These are phyloP conservation scores for Colletotrichum truncatum DNA, from an alignment of 2,329 filamentous ascomycete genomes.

Conservation along the genomic window DNA sequence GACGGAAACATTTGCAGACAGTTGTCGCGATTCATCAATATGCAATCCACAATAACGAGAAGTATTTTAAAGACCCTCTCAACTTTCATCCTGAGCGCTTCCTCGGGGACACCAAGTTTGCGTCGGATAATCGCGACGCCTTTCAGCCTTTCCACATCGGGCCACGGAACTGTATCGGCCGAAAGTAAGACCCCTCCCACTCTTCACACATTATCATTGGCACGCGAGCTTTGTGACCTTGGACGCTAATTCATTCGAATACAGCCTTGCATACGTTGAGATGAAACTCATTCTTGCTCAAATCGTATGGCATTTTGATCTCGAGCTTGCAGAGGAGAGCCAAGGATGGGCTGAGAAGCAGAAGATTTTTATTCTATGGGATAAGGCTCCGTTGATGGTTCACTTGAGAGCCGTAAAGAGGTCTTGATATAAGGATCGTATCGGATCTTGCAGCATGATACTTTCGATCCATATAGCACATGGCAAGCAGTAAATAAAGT, in stretches of 20 bases:
- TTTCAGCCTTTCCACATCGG: conserved; percentile 40
- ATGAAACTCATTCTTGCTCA: background rate
- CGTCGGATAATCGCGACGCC: conserved; percentile 32
- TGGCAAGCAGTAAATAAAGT: no score
- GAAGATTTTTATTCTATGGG: background rate
- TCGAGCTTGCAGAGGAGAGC: background rate
- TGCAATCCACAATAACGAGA: background rate
- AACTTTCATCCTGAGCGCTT: conserved; percentile 41
- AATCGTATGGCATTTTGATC: background rate
- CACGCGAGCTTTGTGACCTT: conserved; percentile 37
- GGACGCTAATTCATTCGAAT: no score
- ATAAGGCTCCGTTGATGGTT: no score
- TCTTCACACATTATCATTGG: no score
- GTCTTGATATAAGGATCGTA: no score
- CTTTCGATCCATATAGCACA: no score
- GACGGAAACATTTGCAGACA: background rate
- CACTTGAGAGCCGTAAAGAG: no score
- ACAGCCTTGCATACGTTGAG: background rate
- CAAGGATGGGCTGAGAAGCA: background rate
- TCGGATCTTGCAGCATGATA: no score
- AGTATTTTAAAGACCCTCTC: background rate
- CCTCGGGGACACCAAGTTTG: conserved; percentile 34
- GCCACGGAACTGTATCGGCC: conserved; percentile 41
- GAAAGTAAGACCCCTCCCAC: no score
- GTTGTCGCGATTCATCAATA: conserved; percentile 5